Percentiles rank a stretch among this genome's conserved stretches.
Evolutionary conservation across 345 rosid genomes (phyloP).

Genomic region (Lepidium didymum): DNA sequence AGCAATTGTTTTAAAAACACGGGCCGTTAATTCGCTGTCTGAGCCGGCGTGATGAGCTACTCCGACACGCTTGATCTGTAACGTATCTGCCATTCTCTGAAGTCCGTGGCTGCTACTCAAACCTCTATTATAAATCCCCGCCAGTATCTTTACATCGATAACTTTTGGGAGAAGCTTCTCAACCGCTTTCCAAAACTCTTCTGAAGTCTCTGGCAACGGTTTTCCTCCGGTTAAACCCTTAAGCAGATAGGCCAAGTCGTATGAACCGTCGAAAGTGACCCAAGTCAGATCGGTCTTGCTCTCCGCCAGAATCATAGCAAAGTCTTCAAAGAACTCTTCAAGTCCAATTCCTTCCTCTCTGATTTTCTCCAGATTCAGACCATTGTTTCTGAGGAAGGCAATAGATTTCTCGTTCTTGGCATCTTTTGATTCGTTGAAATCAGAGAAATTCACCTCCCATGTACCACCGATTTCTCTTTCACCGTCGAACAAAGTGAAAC

Average conservation of each 20-base stretch:
- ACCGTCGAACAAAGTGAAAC: neutral
- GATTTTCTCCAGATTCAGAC: neutral
- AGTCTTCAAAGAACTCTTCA: neutral
- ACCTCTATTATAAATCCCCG: neutral
- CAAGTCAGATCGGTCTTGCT: neutral
- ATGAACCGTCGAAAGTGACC: neutral
- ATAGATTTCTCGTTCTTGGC: neutral
- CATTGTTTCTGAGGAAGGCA: neutral
- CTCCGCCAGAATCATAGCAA: neutral
- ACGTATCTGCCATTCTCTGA: neutral
- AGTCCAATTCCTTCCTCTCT: neutral
- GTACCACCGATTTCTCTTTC: neutral
- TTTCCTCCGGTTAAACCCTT: neutral
- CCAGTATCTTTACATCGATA: conserved; percentile 3
- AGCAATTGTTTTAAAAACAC: neutral
- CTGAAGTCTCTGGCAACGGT: neutral
- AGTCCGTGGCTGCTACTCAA: neutral
- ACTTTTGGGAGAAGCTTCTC: neutral
- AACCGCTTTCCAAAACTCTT: neutral
- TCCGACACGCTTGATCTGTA: neutral
- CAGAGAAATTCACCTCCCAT: conserved; percentile 7
- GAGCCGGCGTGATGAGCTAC: conserved; percentile 22
- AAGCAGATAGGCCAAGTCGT: neutral
- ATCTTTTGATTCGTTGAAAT: neutral
- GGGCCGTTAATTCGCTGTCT: conserved; percentile 16